Evolutionary conservation across 805 yeast species (phyloP), one percentile per base, ranked within the genome.

Genomic region (Myxozyma nipponensis): DNA sequence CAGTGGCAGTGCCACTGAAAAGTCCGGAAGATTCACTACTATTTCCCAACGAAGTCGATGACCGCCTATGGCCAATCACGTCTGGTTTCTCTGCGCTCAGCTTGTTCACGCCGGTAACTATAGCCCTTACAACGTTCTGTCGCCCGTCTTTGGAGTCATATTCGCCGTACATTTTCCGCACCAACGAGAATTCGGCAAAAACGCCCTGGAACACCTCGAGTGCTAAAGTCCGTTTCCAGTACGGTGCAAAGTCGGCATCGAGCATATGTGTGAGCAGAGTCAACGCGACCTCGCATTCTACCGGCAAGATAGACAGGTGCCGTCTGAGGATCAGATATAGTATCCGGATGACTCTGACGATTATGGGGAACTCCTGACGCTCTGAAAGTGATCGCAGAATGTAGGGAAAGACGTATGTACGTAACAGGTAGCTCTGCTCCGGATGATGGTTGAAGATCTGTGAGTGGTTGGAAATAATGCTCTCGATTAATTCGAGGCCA

Each of bases 401-500:
- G 7, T 87, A 73, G 0, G 98, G 98, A 1, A 86, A 83, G 0
- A 87, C 77, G 50, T 81, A 77, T 1, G 79, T 76, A 61, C 91
- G 72, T 22, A 90, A 67, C 10, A 89, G 67, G 57, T 75, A 79
- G 1, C 81, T 81, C 32, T 91, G 72, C 60, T 87, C 96, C 1
- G 64, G 69, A 56, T 83, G 88, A 1, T 65, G 21, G 17, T 74
- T 65, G 62, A 91, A 86, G 2, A 81, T 61, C 0, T 62, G 54
- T 17, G 73, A 71, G 61, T 88, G 88, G 62, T 81, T 82, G 13
- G 81, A 74, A 28, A 93, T 67, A 3, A 90, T 75, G 49, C 84
- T 84, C 67, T 93, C 98, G 21, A 93, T 66, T 25, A 91, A 75
- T 63, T 91, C 98, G 46, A 93, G 76, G 0, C 88, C 87, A 51